Percentiles rank a stretch among this genome's conserved stretches.
Evolutionary conservation across 2,329 filamentous ascomycete species (phyloP).

Genomic region (Paecilomyces sp.): DNA sequence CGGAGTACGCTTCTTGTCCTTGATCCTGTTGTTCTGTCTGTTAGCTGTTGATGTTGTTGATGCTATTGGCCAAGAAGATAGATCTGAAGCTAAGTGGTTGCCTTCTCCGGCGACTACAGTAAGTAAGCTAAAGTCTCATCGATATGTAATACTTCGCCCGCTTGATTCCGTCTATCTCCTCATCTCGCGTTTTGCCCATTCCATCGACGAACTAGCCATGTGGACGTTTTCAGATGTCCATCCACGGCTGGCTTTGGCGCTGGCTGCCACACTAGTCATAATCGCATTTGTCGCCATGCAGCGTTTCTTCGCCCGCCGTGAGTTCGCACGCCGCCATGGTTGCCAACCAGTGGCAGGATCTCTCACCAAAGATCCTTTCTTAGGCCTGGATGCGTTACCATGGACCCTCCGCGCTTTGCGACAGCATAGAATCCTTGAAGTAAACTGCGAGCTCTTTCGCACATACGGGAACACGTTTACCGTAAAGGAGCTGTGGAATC

Average conservation of each 20-base stretch:
- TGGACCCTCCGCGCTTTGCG: neutral
- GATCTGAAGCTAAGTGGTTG: too few species aligned
- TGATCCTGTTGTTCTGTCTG: too few species aligned
- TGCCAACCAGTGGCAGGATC: conserved; percentile 9
- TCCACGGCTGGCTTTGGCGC: neutral
- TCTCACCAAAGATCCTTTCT: conserved; percentile 10
- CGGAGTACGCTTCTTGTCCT: too few species aligned
- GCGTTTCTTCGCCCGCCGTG: conserved; percentile 10
- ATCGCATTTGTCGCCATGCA: conserved; percentile 2
- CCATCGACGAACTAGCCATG: too few species aligned
- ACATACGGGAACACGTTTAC: conserved; percentile 4
- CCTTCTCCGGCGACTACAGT: too few species aligned
- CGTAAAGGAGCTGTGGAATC: conserved; percentile 5
- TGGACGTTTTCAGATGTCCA: too few species aligned
- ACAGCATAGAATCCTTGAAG: neutral
- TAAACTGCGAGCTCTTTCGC: neutral
- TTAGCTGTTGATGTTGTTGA: too few species aligned
- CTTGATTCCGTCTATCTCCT: too few species aligned
- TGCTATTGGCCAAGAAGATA: too few species aligned
- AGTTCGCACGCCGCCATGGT: conserved; percentile 9
- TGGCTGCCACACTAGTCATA: neutral
- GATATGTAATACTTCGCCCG: too few species aligned
- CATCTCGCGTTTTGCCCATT: too few species aligned
- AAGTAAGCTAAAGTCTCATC: too few species aligned
- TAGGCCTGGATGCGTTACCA: conserved; percentile 7